These are phyloP conservation scores for Rhodotorula sp. DNA, from an alignment of 1,284 basidiomycete species.

Conservation along the genomic window DNA sequence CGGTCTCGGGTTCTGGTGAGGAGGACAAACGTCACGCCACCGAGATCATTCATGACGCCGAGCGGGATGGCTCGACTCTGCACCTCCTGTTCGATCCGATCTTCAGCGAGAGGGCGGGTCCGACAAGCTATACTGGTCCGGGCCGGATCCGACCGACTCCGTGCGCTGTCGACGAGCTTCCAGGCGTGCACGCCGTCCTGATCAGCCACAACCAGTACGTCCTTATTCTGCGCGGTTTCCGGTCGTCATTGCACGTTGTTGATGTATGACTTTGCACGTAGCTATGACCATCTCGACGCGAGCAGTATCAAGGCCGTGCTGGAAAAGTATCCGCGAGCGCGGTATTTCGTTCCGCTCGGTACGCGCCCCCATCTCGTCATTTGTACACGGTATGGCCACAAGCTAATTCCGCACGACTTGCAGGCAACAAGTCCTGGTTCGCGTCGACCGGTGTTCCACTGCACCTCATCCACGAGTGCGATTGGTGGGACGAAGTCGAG, in stretches of 20 bases:
- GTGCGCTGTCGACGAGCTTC: conserved; percentile 42
- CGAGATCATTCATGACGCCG: neutral
- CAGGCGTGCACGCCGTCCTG: conserved; percentile 41
- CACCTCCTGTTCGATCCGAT: conserved; percentile 46
- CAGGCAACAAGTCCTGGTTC: conserved; percentile 44
- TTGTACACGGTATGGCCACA: no score
- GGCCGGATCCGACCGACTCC: conserved; percentile 37
- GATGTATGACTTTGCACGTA: conserved; percentile 2
- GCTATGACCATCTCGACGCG: conserved; percentile 46
- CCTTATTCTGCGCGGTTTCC: no score
- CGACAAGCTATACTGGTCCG: conserved; percentile 43
- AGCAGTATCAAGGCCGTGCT: conserved; percentile 35
- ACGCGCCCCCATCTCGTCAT: neutral
- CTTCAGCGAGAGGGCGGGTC: conserved; percentile 43
- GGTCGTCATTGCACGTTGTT: accelerated
- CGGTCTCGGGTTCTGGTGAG: neutral
- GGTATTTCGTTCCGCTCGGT: conserved; percentile 46
- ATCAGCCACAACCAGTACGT: conserved; percentile 47
- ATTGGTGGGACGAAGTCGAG: conserved; percentile 45
- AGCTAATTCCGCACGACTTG: neutral
- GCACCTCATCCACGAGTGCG: conserved; percentile 41
- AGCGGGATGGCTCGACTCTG: conserved; percentile 15
- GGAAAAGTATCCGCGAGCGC: conserved; percentile 32
- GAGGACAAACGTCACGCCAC: conserved; percentile 2
- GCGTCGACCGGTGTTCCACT: conserved; percentile 32